Percentiles rank a stretch among this genome's conserved stretches.
phyloP scores from a whole-genome alignment of 345 rosid genomes.

The Arabis alpina region DNA sequence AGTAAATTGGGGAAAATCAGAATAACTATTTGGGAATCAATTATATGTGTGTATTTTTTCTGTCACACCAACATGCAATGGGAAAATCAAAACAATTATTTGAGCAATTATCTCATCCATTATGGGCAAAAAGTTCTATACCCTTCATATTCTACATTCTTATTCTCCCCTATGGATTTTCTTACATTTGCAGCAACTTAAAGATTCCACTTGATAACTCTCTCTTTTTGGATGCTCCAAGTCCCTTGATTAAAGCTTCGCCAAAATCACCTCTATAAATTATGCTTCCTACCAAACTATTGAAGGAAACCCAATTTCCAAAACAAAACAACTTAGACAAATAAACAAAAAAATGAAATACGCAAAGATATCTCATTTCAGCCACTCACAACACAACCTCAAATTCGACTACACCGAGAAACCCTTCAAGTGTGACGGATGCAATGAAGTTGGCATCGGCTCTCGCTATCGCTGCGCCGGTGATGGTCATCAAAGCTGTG shows the following conservation, averaged over 20 bases:
- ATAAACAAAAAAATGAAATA: slow-evolving; percentile 56
- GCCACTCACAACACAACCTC: slow-evolving; percentile 79
- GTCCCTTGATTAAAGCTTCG: slow-evolving; percentile 32
- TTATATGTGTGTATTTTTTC: no score
- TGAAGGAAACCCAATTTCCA: neutral
- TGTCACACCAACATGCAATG: no score
- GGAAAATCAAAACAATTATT: neutral
- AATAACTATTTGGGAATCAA: no score
- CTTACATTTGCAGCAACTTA: slow-evolving; percentile 42
- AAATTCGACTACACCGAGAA: slow-evolving; percentile 61
- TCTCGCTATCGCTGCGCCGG: slow-evolving; percentile 67
- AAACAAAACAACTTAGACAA: neutral
- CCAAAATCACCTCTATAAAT: slow-evolving; percentile 25
- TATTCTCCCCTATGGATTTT: slow-evolving; percentile 37
- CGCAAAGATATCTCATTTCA: slow-evolving; percentile 68
- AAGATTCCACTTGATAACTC: slow-evolving; percentile 35
- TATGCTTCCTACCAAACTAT: slow-evolving; percentile 2
- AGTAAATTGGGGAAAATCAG: no score
- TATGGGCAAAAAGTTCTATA: slow-evolving; percentile 27
- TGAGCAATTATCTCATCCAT: slow-evolving; percentile 17
- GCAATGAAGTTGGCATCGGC: slow-evolving; percentile 93
- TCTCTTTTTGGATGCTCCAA: slow-evolving; percentile 31
- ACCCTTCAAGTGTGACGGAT: slow-evolving; percentile 94
- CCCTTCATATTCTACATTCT: slow-evolving; percentile 45
- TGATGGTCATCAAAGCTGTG: slow-evolving; percentile 40